phyloP scores from a whole-genome alignment of 2,329 filamentous ascomycete species.

The Pseudocercospora pini-densiflorae region DNA sequence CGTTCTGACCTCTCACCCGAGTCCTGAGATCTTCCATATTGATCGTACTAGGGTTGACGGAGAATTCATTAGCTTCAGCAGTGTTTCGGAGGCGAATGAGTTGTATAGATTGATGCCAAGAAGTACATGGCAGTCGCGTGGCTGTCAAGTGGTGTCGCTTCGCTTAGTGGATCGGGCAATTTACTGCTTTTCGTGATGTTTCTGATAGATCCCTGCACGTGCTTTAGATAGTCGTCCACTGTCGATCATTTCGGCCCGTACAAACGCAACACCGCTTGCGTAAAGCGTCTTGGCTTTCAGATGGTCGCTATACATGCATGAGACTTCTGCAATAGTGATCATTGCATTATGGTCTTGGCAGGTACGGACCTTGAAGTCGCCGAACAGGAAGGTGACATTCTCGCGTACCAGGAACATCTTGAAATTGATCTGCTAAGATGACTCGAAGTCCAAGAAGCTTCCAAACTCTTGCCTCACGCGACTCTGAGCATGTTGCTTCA shows the following conservation, averaged over 20 bases:
- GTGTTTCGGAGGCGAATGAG: neutral
- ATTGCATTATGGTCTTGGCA: neutral
- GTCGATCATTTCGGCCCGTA: neutral
- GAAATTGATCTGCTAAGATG: too few relatives aligned
- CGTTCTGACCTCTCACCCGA: neutral
- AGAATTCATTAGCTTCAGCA: neutral
- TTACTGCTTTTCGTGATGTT: neutral
- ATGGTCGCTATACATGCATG: neutral
- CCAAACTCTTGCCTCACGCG: neutral
- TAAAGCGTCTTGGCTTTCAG: neutral
- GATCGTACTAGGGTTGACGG: neutral
- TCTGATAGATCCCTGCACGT: neutral
- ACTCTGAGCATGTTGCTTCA: neutral
- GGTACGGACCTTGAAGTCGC: too few relatives aligned
- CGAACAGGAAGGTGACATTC: too few relatives aligned
- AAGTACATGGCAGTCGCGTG: neutral
- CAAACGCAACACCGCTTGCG: neutral
- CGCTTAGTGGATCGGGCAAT: conserved; percentile 2
- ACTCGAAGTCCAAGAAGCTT: too few relatives aligned
- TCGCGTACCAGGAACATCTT: too few relatives aligned
- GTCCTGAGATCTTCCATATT: conserved; percentile 5
- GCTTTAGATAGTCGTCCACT: neutral
- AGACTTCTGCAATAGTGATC: neutral
- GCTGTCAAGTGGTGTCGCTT: conserved; percentile 7
- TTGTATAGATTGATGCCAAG: neutral